These are phyloP conservation scores for Colletotrichum navitas DNA, from an alignment of 2,329 filamentous ascomycete species.

Conservation along the genomic window DNA sequence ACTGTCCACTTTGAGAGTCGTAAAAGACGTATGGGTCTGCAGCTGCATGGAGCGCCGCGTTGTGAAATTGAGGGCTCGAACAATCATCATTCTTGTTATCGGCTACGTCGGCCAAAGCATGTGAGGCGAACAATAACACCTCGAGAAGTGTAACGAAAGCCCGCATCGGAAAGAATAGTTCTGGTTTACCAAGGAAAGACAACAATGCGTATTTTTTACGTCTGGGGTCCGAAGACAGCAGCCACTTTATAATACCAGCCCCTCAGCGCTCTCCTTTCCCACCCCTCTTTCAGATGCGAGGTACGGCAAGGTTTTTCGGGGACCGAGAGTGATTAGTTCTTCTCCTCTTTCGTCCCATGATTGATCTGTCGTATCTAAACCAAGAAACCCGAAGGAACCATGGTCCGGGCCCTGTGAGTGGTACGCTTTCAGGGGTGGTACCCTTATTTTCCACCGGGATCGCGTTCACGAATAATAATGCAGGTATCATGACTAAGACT, in stretches of 20 bases:
- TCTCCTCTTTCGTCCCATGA: constrained; percentile 8
- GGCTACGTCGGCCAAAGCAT: not conserved
- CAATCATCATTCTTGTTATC: not conserved
- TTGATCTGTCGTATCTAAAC: not conserved
- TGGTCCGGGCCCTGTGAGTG: not conserved
- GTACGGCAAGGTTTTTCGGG: not conserved
- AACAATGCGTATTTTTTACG: not conserved
- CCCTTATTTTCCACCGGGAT: not conserved
- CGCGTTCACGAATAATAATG: not conserved
- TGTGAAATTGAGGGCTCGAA: constrained; percentile 49
- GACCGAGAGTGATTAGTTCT: constrained; percentile 2
- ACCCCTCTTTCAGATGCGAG: constrained; percentile 27
- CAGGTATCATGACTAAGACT: not conserved
- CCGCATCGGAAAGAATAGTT: constrained; percentile 11
- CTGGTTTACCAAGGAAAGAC: not conserved
- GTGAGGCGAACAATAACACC: not conserved
- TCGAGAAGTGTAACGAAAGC: not conserved
- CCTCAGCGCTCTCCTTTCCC: not conserved
- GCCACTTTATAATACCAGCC: constrained; percentile 15
- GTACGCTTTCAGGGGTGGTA: not conserved
- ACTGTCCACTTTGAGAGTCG: constrained; percentile 48
- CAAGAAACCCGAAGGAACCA: not conserved
- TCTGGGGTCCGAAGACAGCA: not conserved
- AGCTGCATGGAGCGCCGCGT: constrained; percentile 49
- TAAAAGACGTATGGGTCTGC: constrained; percentile 52